These are phyloP conservation scores for Alternaria incomplexa DNA, from an alignment of 2,329 filamentous ascomycete species.

Conservation along the genomic window DNA sequence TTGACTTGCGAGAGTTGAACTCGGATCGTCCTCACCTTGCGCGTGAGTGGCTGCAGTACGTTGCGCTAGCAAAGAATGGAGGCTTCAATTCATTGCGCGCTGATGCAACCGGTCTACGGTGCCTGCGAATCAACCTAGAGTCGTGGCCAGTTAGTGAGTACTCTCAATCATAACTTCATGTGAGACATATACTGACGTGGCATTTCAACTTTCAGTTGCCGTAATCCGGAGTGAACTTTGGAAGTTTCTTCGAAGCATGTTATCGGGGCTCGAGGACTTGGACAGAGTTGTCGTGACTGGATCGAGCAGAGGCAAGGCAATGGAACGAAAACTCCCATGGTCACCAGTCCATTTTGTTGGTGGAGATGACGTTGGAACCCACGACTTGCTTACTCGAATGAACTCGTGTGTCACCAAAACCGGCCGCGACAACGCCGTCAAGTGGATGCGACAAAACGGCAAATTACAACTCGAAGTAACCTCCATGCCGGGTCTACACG, in stretches of 20 bases:
- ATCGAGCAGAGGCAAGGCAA: slow-evolving; percentile 38
- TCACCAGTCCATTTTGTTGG: slow-evolving; percentile 47
- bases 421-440: slow-evolving; percentile 32
- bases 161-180: not conserved
- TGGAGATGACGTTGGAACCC: slow-evolving; percentile 41
- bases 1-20: slow-evolving; percentile 43
- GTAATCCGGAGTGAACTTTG: slow-evolving; percentile 40
- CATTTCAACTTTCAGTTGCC: slow-evolving; percentile 12
- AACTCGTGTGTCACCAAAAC: slow-evolving; percentile 31
- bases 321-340: slow-evolving; percentile 42
- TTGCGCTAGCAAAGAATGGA: slow-evolving; percentile 28
- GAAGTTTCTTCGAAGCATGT: slow-evolving; percentile 38
- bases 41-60: slow-evolving; percentile 47
- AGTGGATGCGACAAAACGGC: slow-evolving; percentile 36
- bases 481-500: slow-evolving; percentile 25
- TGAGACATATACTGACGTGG: not conserved
- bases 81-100: slow-evolving; percentile 28
- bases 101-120: slow-evolving; percentile 41
- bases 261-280: slow-evolving; percentile 34
- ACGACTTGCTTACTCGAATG: slow-evolving; percentile 44
- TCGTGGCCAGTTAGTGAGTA: slow-evolving; percentile 35
- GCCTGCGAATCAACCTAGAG: slow-evolving; percentile 44
- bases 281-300: slow-evolving; percentile 44
- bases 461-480: slow-evolving; percentile 42
- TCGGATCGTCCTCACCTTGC: slow-evolving; percentile 29